Base-by-base conservation (phyloP, 2,329 filamentous ascomycete genomes). In the Harringtonia aguacate region DNA sequence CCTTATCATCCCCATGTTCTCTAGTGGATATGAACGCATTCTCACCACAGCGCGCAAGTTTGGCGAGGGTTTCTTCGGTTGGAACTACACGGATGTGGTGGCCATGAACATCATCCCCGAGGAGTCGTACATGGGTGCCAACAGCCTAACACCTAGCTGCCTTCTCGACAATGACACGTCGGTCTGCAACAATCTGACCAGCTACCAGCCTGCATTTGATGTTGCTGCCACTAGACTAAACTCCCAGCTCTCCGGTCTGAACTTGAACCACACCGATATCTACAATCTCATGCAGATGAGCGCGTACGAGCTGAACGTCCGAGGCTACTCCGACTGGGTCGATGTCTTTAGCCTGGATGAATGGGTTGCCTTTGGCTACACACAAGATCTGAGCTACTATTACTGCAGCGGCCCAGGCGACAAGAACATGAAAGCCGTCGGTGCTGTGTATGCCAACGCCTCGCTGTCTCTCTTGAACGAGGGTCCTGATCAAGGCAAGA, bases 361-460 rank as follows among this genome's bases (percentile, higher is more conserved):
- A 56, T 67, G 81, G 47, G 63, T 70, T 18, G 62, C 72, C 52
- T 84, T 84, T 50, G 78, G 83, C 52, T 85, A 84, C 56, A 68
- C 70, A 1, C 77, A 84, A 49, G 79, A 84, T 53, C 60, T 85
- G 33, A 70, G 77, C 21, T 84, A 84, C 58, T 82, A 77, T 61
- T 82, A 84, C 52, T 76, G 77, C n/a, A 64, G 69, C 2, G 79
- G 80, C 0, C 73, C 75, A 0, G 77, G 74, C 2, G 44, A 50
- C 44, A 40, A 40, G 31, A 48, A 48, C 41, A 50, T 48, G 46
- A 39, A 39, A 10, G 48, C 48, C 29, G 46, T 50, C 41, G 48
- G 48, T 7, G 41, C 46, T 13, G 48, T 50, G 13, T 50, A 38
- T 12, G 46, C 46, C 30, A 50, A 50, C 17, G 46, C 48, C 2